These are phyloP conservation scores for Pythium phragmiticola DNA, from an alignment of 352 stramenopile species.

Conservation along the genomic window DNA sequence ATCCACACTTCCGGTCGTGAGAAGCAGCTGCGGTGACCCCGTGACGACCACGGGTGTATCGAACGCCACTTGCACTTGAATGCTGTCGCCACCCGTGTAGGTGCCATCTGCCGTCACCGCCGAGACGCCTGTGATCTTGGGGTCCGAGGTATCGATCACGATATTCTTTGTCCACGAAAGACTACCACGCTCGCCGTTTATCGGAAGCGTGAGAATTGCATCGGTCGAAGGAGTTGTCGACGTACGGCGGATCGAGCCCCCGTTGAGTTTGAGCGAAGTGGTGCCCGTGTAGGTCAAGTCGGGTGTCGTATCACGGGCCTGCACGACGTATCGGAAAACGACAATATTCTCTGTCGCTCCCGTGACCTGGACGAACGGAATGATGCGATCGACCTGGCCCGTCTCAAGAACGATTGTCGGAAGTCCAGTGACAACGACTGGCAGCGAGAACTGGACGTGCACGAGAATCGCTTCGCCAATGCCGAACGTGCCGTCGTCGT, in stretches of 20 bases:
- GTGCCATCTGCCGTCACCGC: constrained; percentile 31
- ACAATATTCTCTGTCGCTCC: constrained; percentile 36
- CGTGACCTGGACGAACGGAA: constrained; percentile 51
- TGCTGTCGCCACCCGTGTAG: constrained; percentile 65
- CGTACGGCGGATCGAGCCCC: constrained; percentile 50
- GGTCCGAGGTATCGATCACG: constrained; percentile 62
- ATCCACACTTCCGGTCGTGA: constrained; percentile 51
- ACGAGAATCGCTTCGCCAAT: constrained; percentile 72
- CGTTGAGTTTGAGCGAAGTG: constrained; percentile 53
- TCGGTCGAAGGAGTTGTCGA: constrained; percentile 52
- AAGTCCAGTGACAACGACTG: constrained; percentile 53
- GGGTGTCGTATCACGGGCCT: constrained; percentile 61
- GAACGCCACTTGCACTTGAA: constrained; percentile 58
- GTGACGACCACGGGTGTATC: constrained; percentile 59
- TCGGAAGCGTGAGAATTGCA: constrained; percentile 46
- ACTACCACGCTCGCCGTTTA: constrained; percentile 55
- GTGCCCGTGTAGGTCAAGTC: constrained; percentile 63
- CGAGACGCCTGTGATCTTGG: constrained; percentile 43
- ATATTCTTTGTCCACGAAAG: constrained; percentile 72
- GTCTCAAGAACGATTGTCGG: constrained; percentile 71
- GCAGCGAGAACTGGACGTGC: constrained; percentile 66
- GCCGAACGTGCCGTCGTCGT: constrained; percentile 64
- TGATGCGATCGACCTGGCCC: constrained; percentile 55
- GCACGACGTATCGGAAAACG: constrained; percentile 75
- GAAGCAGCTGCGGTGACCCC: constrained; percentile 39